These are phyloP conservation scores for Panicum hallii DNA, from an alignment of 202 grass and related monocot genomes.

Conservation along the genomic window DNA sequence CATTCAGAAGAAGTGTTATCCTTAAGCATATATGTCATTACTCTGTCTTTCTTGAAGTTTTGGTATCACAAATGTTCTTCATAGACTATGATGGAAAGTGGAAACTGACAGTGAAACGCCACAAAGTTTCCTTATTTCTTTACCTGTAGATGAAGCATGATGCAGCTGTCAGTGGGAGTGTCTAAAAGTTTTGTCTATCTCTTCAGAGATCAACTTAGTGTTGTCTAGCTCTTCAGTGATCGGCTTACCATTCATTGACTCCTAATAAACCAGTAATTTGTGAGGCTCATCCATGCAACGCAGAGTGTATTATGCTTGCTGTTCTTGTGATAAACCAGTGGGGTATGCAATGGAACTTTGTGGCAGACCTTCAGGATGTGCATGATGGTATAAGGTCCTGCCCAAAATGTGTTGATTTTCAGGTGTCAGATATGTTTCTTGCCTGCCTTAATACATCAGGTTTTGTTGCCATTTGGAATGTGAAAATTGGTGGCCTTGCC, in stretches of 20 bases:
- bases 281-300: slow-evolving; percentile 43
- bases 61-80: slow-evolving; percentile 39
- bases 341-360: slow-evolving; percentile 81
- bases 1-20: slow-evolving; percentile 65
- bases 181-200: slow-evolving; percentile 66
- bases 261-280: slow-evolving; percentile 45
- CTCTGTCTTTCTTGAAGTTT: slow-evolving; percentile 67
- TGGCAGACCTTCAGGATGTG: slow-evolving; percentile 62
- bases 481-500: slow-evolving; percentile 54
- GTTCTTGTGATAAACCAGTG: slow-evolving; percentile 70
- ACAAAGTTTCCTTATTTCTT: slow-evolving; percentile 33
- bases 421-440: slow-evolving; percentile 85
- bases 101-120: slow-evolving; percentile 21
- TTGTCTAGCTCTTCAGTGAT: too few relatives aligned
- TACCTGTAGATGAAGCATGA: slow-evolving; percentile 50
- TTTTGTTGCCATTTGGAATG: slow-evolving; percentile 73
- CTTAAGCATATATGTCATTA: slow-evolving; percentile 70
- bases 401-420: slow-evolving; percentile 71
- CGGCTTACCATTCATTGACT: slow-evolving; percentile 32
- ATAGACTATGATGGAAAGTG: slow-evolving; percentile 22
- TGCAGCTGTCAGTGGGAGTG: slow-evolving; percentile 60
- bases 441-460: slow-evolving; percentile 62
- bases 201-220: slow-evolving; percentile 71
- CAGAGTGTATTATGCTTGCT: slow-evolving; percentile 51
- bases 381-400: slow-evolving; percentile 38